Evolutionary conservation across 2,329 filamentous ascomycete genomes (phyloP).

Genomic region (Ophiostoma pallidulum): DNA sequence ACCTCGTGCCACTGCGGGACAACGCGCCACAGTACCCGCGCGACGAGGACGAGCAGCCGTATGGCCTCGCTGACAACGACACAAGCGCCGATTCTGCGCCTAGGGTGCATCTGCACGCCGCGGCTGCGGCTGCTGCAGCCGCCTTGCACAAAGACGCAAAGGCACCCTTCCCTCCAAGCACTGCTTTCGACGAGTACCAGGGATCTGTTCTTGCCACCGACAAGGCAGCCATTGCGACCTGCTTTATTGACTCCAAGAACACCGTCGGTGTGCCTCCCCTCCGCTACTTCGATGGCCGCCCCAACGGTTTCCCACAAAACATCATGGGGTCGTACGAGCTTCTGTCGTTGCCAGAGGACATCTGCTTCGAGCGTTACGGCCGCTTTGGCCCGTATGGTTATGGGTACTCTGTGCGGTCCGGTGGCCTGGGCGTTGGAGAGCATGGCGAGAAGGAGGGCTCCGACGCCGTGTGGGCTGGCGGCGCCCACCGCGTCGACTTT

Average conservation of each 20-base stretch:
- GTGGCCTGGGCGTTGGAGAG: slow-evolving; percentile 77
- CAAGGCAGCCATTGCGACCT: slow-evolving; percentile 54
- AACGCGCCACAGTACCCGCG: slow-evolving; percentile 77
- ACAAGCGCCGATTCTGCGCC: neutral
- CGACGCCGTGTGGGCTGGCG: slow-evolving; percentile 66
- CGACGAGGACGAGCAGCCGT: slow-evolving; percentile 47
- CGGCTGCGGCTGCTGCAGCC: slow-evolving; percentile 1
- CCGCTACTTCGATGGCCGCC: slow-evolving; percentile 66
- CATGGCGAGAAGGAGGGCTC: slow-evolving; percentile 73
- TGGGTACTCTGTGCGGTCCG: slow-evolving; percentile 69
- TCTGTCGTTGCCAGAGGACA: slow-evolving; percentile 67
- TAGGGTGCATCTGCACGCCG: slow-evolving; percentile 21
- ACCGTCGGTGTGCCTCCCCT: slow-evolving; percentile 59
- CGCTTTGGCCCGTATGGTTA: slow-evolving; percentile 82
- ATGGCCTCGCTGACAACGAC: slow-evolving; percentile 20
- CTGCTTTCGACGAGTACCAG: slow-evolving; percentile 11
- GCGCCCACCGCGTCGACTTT: slow-evolving; percentile 65
- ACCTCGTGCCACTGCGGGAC: slow-evolving; percentile 52
- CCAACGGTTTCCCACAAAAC: slow-evolving; percentile 74
- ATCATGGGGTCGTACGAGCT: slow-evolving; percentile 80
- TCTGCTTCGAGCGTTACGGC: slow-evolving; percentile 90
- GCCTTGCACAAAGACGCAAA: slow-evolving; percentile 14
- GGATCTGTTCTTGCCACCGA: slow-evolving; percentile 16
- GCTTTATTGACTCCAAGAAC: slow-evolving; percentile 63
- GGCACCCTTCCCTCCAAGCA: slow-evolving; percentile 17